Evolutionary conservation across 441 rosid species (phyloP).

Genomic region (Euphorbia schlechtendalii): DNA sequence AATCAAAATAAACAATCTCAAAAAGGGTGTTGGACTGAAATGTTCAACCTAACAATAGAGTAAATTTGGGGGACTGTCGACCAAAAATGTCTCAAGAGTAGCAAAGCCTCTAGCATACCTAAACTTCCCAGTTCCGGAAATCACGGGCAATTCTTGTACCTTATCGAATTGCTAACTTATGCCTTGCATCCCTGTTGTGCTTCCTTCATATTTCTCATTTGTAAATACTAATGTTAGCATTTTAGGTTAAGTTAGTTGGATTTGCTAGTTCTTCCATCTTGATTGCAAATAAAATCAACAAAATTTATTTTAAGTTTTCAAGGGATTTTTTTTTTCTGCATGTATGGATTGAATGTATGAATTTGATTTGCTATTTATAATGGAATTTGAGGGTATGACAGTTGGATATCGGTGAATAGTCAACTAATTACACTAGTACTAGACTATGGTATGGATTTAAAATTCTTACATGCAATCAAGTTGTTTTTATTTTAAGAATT

Average conservation of each 20-base stretch:
- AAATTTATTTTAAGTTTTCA: too few relatives aligned
- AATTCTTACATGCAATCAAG: too few relatives aligned
- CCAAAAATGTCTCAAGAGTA: conserved; percentile 7
- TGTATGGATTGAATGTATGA: too few relatives aligned
- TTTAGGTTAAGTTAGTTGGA: not conserved
- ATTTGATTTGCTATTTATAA: not conserved
- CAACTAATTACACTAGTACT: not conserved
- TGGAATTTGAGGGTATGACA: not conserved
- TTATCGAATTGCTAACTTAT: conserved; percentile 5
- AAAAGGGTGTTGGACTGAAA: not conserved
- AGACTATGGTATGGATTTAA: not conserved
- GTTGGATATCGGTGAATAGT: not conserved
- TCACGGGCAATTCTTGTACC: conserved; percentile 15
- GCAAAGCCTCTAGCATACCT: conserved; percentile 21
- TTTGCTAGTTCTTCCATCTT: conserved; percentile 2
- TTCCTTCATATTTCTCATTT: conserved; percentile 21
- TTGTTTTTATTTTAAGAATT: too few relatives aligned
- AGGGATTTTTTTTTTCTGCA: too few relatives aligned
- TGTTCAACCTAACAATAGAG: conserved; percentile 15
- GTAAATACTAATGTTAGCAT: conserved; percentile 21
- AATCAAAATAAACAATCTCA: not conserved
- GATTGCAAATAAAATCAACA: not conserved
- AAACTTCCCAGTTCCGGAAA: conserved; percentile 24
- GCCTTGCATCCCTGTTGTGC: conserved; percentile 25
- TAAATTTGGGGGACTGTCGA: not conserved